Percentiles rank a stretch among this genome's conserved stretches.
Evolutionary conservation across 345 rosid genomes (phyloP).

Genomic region (Eucalyptus dawsonii): DNA sequence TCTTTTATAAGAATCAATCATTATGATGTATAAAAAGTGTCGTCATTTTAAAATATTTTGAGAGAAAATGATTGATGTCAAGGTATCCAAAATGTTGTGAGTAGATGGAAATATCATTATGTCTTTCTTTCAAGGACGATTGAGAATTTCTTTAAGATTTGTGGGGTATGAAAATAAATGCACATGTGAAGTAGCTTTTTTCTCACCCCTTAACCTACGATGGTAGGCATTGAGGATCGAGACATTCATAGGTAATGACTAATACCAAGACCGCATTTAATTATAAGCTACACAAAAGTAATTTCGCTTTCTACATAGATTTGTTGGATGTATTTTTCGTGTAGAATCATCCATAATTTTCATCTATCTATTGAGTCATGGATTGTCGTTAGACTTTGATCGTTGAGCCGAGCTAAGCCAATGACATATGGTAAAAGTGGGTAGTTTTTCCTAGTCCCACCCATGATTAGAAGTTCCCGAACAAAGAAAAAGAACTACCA

Average conservation of each 20-base stretch:
- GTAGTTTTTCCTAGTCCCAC: not conserved
- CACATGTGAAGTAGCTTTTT: not conserved
- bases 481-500: not conserved
- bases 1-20: not conserved
- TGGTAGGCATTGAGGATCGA: rapidly evolving
- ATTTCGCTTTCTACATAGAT: not conserved
- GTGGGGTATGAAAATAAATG: not conserved
- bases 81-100: not conserved
- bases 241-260: not conserved
- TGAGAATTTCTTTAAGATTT: not conserved
- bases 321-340: not conserved
- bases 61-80: not conserved
- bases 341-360: not conserved
- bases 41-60: not conserved
- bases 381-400: not conserved
- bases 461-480: not conserved
- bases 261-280: not conserved
- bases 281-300: not conserved
- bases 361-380: not conserved
- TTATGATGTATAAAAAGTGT: rapidly evolving
- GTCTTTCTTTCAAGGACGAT: not conserved
- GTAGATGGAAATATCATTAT: not conserved
- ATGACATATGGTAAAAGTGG: rapidly evolving
- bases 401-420: not conserved
- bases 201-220: not conserved